A percentile compares a stretch with the other conserved stretches of the same genome.
phyloP scores from a whole-genome alignment of 2,329 filamentous ascomycete genomes.

The Emmonsiellopsis sp. region DNA sequence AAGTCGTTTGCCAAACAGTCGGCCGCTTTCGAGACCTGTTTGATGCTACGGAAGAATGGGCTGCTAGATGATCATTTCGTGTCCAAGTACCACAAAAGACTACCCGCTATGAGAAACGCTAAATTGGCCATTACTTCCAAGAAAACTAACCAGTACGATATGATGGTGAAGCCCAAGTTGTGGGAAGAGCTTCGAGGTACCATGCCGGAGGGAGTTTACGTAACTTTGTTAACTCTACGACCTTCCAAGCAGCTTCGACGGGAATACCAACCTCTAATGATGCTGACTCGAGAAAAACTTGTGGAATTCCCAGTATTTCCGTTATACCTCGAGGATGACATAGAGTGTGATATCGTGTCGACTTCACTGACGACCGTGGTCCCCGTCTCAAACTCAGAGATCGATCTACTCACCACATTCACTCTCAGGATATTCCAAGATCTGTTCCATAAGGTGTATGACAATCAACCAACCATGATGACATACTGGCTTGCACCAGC shows the following conservation, averaged over 20 bases:
- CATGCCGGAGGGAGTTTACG: slow-evolving; percentile 47
- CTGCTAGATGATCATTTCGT: slow-evolving; percentile 66
- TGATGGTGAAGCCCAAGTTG: slow-evolving; percentile 67
- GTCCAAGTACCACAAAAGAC: slow-evolving; percentile 59
- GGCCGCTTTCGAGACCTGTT: slow-evolving; percentile 75
- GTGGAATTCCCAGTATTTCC: slow-evolving; percentile 58
- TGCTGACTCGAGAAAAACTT: slow-evolving; percentile 60
- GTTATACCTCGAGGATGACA: slow-evolving; percentile 60
- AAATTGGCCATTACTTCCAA: slow-evolving; percentile 71
- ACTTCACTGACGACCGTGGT: slow-evolving; percentile 38
- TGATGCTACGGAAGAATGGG: slow-evolving; percentile 54
- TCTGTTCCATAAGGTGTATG: slow-evolving; percentile 81
- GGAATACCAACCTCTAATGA: slow-evolving; percentile 52
- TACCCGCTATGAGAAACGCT: slow-evolving; percentile 81
- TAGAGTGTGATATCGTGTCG: slow-evolving; percentile 49
- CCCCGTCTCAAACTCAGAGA: slow-evolving; percentile 25
- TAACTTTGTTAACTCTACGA: slow-evolving; percentile 52
- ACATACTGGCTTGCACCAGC: slow-evolving; percentile 76
- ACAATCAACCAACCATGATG: slow-evolving; percentile 51
- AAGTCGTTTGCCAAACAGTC: slow-evolving; percentile 79
- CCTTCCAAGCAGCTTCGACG: slow-evolving; percentile 48
- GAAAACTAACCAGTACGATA: slow-evolving; percentile 62
- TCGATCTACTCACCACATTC: slow-evolving; percentile 57
- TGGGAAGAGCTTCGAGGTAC: slow-evolving; percentile 49
- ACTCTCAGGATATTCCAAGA: slow-evolving; percentile 71